phyloP scores from a whole-genome alignment of 768 basidiomycete genomes.

The Boletus speciosus region DNA sequence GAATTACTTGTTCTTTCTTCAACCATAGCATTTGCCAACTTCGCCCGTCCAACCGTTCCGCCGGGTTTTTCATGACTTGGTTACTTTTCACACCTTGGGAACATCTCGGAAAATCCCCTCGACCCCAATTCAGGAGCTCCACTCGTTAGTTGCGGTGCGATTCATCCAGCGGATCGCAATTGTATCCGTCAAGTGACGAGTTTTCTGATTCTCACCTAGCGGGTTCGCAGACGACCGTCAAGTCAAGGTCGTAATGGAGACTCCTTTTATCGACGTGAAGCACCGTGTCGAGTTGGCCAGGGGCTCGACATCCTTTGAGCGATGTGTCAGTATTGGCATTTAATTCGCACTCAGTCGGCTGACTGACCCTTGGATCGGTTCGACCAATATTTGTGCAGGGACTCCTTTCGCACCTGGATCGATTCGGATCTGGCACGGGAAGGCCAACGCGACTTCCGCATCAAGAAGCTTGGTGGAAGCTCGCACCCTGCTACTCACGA shows the following conservation, averaged over 20 bases:
- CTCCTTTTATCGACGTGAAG: slow-evolving; percentile 5
- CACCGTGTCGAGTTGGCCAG: background rate
- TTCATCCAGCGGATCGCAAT: background rate
- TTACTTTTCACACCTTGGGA: slow-evolving; percentile 23
- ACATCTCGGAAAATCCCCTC: slow-evolving; percentile 23
- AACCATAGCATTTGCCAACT: background rate
- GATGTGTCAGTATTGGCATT: background rate
- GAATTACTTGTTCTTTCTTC: slow-evolving; percentile 11
- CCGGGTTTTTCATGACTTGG: slow-evolving; percentile 22
- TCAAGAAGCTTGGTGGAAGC: slow-evolving; percentile 26
- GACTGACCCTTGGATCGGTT: slow-evolving; percentile 7
- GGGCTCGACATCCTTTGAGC: background rate
- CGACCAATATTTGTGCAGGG: background rate
- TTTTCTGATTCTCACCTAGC: slow-evolving; percentile 17
- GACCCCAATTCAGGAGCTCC: background rate
- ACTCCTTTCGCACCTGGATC: slow-evolving; percentile 20
- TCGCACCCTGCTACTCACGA: slow-evolving; percentile 25
- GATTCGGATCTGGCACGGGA: slow-evolving; percentile 13
- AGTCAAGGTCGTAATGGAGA: slow-evolving; percentile 9
- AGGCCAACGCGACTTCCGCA: slow-evolving; percentile 16
- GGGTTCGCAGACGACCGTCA: slow-evolving; percentile 6
- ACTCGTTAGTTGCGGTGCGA: background rate
- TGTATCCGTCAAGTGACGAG: background rate
- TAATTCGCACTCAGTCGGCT: background rate
- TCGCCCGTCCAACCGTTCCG: slow-evolving; percentile 13